phyloP scores from a whole-genome alignment of 2,329 filamentous ascomycete genomes.

The Aureobasidium sp. region DNA sequence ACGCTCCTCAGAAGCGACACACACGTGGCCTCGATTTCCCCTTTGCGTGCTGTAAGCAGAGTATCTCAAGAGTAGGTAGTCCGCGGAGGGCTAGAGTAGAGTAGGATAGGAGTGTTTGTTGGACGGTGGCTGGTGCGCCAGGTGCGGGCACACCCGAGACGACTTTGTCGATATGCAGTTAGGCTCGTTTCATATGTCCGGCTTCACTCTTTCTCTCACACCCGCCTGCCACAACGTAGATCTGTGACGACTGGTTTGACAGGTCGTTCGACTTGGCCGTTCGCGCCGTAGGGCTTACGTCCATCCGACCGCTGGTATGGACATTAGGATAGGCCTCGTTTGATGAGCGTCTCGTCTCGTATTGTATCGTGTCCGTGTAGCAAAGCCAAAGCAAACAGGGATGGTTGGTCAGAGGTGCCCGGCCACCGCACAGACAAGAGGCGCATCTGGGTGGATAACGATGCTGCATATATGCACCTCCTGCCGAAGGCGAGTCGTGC shows the following conservation, averaged over 20 bases:
- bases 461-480: slow-evolving; percentile 10
- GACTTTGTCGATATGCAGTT: not conserved
- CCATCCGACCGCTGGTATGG: not conserved
- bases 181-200: not conserved
- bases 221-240: slow-evolving; percentile 2
- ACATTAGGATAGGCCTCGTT: slow-evolving; percentile 1
- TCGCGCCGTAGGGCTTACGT: not conserved
- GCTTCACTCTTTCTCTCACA: not conserved
- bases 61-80: not conserved
- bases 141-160: not conserved
- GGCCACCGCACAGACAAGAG: slow-evolving; percentile 7
- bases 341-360: slow-evolving; percentile 9
- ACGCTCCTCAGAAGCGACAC: not conserved
- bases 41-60: not conserved
- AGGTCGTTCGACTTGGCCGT: not conserved
- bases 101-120: not conserved
- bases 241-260: slow-evolving; percentile 4
- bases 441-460: not conserved
- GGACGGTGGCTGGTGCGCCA: not conserved
- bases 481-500: slow-evolving; percentile 3
- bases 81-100: not conserved
- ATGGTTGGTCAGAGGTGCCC: not conserved
- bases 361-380: not conserved
- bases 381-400: slow-evolving; percentile 6
- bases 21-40: too few relatives aligned